Base-by-base conservation (phyloP, 208 protist species). In the Trypanosoma avium region DNA sequence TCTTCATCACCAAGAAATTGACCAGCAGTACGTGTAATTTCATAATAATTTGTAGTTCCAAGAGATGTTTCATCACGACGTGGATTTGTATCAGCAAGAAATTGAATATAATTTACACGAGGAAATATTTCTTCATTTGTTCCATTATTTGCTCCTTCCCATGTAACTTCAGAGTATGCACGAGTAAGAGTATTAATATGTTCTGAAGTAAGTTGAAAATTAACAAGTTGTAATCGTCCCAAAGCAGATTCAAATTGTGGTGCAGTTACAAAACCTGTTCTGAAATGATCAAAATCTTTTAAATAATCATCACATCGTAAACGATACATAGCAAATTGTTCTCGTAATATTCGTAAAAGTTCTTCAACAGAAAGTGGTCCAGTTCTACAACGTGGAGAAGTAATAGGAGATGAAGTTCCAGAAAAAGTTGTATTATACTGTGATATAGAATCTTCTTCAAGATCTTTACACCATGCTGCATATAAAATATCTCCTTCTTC, bases 251-350 rank as follows among this genome's bases (percentile, higher is more conserved):
- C 83, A 69, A 97, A 97, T 76, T 97, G 89, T 49, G 76, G 56
- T 1, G 73, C 75, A 0, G 85, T 84, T 10, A 97, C 79, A 29
- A 73, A 79, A 5, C 88, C 90, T n/a, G 85, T 88, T 33, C 80
- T 77, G 52, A 94, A 79, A 63, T 77, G 74, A 77, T 97, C 93
- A 80, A 79, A 96, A 60, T 94, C 87, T 9, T 57, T 48, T 43
- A 97, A 74, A 43, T 74, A 77, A 57, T 95, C 90, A 49, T 94
- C 86, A 61, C 84, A 85, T 56, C 90, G 88, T 15, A 95, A 69
- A 13, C 75, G 69, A 64, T 92, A 86, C 48, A 89, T 70, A 4
- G 85, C 67, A 52, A 88, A 82, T 46, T 92, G 81, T 49, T 86
- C 73, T 3, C 77, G 81, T 6, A 95, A 71, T 33, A 88, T 70